Evolutionary conservation across 768 basidiomycete genomes (phyloP).

Genomic region (Tephrocybe sp.): DNA sequence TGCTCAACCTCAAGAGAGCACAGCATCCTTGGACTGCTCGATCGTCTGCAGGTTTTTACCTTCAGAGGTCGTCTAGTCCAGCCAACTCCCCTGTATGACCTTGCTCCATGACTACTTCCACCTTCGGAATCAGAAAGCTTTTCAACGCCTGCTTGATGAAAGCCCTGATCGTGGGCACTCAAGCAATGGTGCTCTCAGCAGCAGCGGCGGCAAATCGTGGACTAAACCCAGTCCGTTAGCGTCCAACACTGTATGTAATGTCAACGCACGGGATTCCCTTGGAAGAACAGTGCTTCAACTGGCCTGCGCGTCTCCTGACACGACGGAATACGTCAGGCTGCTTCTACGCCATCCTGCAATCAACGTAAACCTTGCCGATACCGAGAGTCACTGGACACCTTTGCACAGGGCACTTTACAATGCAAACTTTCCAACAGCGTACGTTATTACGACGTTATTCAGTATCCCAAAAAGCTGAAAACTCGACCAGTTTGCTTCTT

Average conservation of each 20-base stretch:
- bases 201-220: slow-evolving; percentile 59
- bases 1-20: slow-evolving; percentile 20
- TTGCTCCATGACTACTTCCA: slow-evolving; percentile 76
- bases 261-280: slow-evolving; percentile 70
- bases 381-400: slow-evolving; percentile 88
- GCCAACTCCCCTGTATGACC: slow-evolving; percentile 57
- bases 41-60: slow-evolving; percentile 27
- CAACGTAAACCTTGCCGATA: slow-evolving; percentile 77
- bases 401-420: slow-evolving; percentile 83
- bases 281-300: slow-evolving; percentile 83
- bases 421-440: slow-evolving; percentile 74
- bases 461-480: not conserved
- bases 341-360: slow-evolving; percentile 73
- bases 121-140: slow-evolving; percentile 70
- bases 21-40: slow-evolving; percentile 23
- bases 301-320: slow-evolving; percentile 64
- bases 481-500: slow-evolving; percentile 56
- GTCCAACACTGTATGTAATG: slow-evolving; percentile 37
- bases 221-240: slow-evolving; percentile 42
- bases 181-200: slow-evolving; percentile 30
- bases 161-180: slow-evolving; percentile 35
- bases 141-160: slow-evolving; percentile 70
- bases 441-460: slow-evolving; percentile 24
- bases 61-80: slow-evolving; percentile 38
- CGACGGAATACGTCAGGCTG: slow-evolving; percentile 73